Conservation (phyloP, 176 grass and related monocot genomes). For the Zoysia pacifica region DNA sequence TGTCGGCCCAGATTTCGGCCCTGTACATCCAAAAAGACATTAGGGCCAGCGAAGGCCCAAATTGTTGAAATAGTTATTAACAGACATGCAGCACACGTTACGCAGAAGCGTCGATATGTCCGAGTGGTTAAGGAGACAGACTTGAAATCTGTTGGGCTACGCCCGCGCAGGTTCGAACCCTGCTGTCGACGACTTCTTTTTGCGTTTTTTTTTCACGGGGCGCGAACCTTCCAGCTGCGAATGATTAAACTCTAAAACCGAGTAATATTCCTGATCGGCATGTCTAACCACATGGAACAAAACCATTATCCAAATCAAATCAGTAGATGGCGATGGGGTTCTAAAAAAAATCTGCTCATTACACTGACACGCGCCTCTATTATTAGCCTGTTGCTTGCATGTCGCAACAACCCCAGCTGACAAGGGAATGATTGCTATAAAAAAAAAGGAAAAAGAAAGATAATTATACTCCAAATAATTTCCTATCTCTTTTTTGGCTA, state of each 20-base stretch:
- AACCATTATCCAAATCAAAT: neutral
- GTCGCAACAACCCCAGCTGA: neutral
- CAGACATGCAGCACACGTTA: too few species aligned
- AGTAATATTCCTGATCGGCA: conserved; percentile 15
- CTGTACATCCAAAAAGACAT: neutral
- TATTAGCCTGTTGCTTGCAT: neutral
- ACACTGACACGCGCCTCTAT: too few species aligned
- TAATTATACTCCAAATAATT: too few species aligned
- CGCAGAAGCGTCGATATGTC: conserved; percentile 59
- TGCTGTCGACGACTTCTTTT: conserved; percentile 62
- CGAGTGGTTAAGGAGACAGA: conserved; percentile 99
- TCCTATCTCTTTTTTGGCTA: neutral
- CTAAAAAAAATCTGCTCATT: neutral
- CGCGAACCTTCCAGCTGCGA: too few species aligned
- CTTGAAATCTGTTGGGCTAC: conserved; percentile 89
- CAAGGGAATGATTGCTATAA: neutral
- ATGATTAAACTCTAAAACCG: neutral
- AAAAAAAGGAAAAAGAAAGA: neutral
- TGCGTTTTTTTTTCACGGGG: neutral
- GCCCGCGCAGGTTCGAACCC: conserved; percentile 97
- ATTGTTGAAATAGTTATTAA: too few species aligned
- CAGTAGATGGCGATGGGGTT: neutral
- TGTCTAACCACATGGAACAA: neutral
- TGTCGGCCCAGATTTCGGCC: neutral
- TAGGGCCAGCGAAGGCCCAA: neutral